Evolutionary conservation across 495 filamentous ascomycete species (phyloP).

Genomic region (Xylaria grammica): DNA sequence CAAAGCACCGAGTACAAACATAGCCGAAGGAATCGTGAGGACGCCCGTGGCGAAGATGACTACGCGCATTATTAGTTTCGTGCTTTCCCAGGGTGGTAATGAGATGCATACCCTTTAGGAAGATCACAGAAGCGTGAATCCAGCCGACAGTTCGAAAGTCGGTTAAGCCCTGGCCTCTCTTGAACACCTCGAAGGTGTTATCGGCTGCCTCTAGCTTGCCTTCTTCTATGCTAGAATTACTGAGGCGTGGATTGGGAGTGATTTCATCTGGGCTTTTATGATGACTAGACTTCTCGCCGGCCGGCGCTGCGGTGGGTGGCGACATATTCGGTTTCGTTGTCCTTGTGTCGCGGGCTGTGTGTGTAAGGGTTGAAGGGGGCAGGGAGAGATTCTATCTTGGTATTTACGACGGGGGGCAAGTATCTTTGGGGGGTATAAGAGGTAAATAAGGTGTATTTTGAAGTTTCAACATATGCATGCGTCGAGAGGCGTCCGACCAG

Average conservation of each 20-base stretch:
- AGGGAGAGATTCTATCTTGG: too few species aligned
- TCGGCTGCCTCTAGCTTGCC: conserved; percentile 30
- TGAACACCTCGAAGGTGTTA: conserved; percentile 56
- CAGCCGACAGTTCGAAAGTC: conserved; percentile 65
- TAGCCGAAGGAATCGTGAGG: conserved; percentile 40
- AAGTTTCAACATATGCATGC: too few species aligned
- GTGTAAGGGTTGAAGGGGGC: too few species aligned
- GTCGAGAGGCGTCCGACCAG: neutral
- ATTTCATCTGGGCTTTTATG: too few species aligned
- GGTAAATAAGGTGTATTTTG: too few species aligned
- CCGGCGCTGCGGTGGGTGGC: too few species aligned
- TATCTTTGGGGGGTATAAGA: too few species aligned
- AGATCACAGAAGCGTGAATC: conserved; percentile 61
- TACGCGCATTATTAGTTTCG: neutral
- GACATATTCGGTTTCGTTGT: too few species aligned
- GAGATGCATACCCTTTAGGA: conserved; percentile 49
- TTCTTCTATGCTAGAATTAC: neutral
- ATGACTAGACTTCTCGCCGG: too few species aligned
- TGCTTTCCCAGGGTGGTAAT: conserved; percentile 27
- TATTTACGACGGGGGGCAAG: too few species aligned
- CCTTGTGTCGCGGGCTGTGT: too few species aligned
- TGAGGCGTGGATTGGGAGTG: neutral
- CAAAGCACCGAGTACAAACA: conserved; percentile 48
- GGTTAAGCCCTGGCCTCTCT: conserved; percentile 53
- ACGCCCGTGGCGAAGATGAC: conserved; percentile 53